phyloP scores from a whole-genome alignment of 2,329 filamentous ascomycete species.

The Gyromitra esculenta region DNA sequence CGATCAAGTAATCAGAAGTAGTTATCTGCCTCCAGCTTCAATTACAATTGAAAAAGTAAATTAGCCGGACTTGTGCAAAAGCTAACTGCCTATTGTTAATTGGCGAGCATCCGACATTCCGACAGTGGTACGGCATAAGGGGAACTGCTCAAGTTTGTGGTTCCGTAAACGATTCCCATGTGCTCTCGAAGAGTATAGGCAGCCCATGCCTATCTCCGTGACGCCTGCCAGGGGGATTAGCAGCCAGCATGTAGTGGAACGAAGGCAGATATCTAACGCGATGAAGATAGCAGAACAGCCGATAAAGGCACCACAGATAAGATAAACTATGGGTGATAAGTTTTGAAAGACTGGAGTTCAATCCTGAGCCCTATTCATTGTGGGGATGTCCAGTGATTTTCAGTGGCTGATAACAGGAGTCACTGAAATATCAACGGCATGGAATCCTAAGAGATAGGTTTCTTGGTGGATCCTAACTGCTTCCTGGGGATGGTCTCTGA shows the following conservation, averaged over 20 bases:
- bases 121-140: slow-evolving; percentile 1
- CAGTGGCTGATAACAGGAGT: too few species aligned
- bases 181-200: background rate
- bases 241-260: background rate
- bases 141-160: background rate
- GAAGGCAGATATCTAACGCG: background rate
- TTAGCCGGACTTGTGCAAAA: background rate
- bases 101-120: slow-evolving; percentile 9
- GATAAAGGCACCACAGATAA: background rate
- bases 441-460: too few species aligned
- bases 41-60: background rate
- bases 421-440: too few species aligned
- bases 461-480: background rate
- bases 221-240: background rate
- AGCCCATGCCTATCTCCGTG: background rate
- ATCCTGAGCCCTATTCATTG: too few species aligned
- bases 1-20: background rate
- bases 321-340: background rate
- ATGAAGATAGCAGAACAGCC: background rate
- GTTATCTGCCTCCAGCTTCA: background rate
- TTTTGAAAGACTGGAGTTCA: background rate
- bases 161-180: background rate
- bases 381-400: too few species aligned
- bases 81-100: background rate
- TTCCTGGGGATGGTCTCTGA: background rate